A percentile compares a stretch with the other conserved stretches of the same genome.
Evolutionary conservation across 1,139 yeast species (phyloP).

Genomic region (Lodderomyces metapsilosis): DNA sequence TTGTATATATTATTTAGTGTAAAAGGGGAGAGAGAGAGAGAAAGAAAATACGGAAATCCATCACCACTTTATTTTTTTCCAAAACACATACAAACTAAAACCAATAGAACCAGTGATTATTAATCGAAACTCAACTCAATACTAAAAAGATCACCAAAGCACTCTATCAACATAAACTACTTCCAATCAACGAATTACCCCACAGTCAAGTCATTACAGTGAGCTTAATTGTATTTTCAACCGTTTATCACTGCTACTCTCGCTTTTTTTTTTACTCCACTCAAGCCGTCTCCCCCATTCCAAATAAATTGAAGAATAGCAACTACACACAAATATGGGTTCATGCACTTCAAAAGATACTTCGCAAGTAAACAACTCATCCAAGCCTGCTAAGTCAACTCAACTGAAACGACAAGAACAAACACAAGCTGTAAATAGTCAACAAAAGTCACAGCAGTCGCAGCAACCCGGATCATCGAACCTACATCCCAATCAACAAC

Average conservation of each 20-base stretch:
- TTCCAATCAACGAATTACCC: too few relatives aligned
- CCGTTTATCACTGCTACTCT: too few relatives aligned
- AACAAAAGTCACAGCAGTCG: conserved; percentile 4
- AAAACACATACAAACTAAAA: background rate
- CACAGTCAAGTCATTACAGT: too few relatives aligned
- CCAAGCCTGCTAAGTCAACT: conserved; percentile 8
- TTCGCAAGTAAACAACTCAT: conserved; percentile 4
- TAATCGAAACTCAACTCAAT: too few relatives aligned
- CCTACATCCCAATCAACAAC: background rate
- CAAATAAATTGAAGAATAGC: too few relatives aligned
- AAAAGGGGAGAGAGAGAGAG: background rate
- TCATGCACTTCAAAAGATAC: conserved; percentile 16
- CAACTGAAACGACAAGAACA: conserved; percentile 15
- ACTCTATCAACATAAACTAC: too few relatives aligned
- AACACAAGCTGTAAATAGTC: conserved; percentile 11
- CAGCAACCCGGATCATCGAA: conserved; percentile 6
- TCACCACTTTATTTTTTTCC: background rate
- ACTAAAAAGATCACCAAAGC: too few relatives aligned
- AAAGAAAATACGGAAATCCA: background rate
- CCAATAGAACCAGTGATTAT: background rate
- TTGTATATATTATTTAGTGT: background rate
- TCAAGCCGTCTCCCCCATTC: too few relatives aligned
- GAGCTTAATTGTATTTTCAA: too few relatives aligned
- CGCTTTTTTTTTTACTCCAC: too few relatives aligned
- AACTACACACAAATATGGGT: too few relatives aligned